phyloP scores from a whole-genome alignment of 139 green algal species.

The Chlamydomonas sp. region DNA sequence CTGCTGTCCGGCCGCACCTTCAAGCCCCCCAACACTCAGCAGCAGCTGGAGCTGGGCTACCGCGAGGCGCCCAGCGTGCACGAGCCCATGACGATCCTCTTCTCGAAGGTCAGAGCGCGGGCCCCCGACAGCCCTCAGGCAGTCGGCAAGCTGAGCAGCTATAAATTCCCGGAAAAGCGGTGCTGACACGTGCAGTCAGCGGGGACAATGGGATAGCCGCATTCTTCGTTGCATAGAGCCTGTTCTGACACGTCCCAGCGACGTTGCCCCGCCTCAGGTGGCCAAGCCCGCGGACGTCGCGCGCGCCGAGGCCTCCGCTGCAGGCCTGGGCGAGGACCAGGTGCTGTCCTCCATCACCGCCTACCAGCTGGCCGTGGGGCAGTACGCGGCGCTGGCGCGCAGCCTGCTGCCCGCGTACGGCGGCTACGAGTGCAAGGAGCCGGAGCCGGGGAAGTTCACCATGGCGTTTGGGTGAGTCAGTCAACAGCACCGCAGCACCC shows the following conservation, averaged over 20 bases:
- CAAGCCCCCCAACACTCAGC: slow-evolving; percentile 56
- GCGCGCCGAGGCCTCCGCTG: slow-evolving; percentile 52
- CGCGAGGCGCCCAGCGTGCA: slow-evolving; percentile 68
- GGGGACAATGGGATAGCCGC: no score
- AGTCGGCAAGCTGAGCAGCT: no score
- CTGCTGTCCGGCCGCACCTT: slow-evolving; percentile 75
- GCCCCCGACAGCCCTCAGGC: no score
- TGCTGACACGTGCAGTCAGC: no score
- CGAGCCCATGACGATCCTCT: slow-evolving; percentile 78
- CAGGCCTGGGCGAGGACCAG: slow-evolving; percentile 51
- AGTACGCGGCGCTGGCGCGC: slow-evolving; percentile 58
- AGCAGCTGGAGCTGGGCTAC: slow-evolving; percentile 80
- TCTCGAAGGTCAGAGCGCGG: slow-evolving; percentile 66
- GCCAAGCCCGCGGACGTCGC: slow-evolving; percentile 68
- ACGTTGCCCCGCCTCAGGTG: slow-evolving; percentile 30
- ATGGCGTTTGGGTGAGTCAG: slow-evolving; percentile 67
- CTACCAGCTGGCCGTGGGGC: slow-evolving; percentile 65
- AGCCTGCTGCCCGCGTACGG: slow-evolving; percentile 67
- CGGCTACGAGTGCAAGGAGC: slow-evolving; percentile 92
- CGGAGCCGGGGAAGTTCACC: slow-evolving; percentile 82
- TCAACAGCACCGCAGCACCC: no score
- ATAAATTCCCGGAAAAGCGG: no score
- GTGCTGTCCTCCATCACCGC: slow-evolving; percentile 66
- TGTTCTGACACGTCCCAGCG: no score
- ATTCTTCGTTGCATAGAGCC: no score